These are phyloP conservation scores for Chrysoporthe puriensis DNA, from an alignment of 2,329 filamentous ascomycete species.

Conservation along the genomic window DNA sequence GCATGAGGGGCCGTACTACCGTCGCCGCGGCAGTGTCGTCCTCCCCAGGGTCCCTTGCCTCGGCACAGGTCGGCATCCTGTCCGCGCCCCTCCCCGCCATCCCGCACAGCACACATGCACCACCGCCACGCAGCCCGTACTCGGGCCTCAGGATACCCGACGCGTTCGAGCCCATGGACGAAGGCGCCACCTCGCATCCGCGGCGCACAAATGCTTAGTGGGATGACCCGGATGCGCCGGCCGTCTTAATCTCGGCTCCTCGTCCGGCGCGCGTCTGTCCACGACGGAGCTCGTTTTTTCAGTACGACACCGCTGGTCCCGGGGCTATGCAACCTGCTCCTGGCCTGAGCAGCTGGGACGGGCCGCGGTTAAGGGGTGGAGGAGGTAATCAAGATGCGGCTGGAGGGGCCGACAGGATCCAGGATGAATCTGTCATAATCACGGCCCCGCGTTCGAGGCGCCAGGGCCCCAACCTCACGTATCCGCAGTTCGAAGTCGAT, in stretches of 20 bases:
- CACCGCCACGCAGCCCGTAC: conserved; percentile 24
- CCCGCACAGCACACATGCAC: conserved; percentile 12
- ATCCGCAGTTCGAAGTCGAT: conserved; percentile 1
- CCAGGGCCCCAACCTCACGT: not conserved
- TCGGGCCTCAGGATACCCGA: conserved; percentile 22
- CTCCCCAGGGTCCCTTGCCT: conserved; percentile 20
- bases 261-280: conserved; percentile 10
- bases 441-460: not conserved
- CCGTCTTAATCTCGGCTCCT: conserved; percentile 7
- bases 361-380: not conserved
- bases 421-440: not conserved
- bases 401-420: not conserved
- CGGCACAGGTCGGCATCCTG: conserved; percentile 19
- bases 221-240: not conserved
- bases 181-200: conserved; percentile 20
- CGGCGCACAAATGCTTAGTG: conserved; percentile 25
- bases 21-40: conserved; percentile 16
- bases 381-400: not conserved
- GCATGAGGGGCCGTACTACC: conserved; percentile 23
- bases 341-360: not conserved
- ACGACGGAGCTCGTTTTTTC: not conserved
- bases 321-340: not conserved
- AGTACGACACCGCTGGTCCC: not conserved
- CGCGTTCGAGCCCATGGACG: conserved; percentile 20
- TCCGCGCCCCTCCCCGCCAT: conserved; percentile 17